phyloP scores from a whole-genome alignment of 139 green algal species.

The Chlamydomonas eustigma region DNA sequence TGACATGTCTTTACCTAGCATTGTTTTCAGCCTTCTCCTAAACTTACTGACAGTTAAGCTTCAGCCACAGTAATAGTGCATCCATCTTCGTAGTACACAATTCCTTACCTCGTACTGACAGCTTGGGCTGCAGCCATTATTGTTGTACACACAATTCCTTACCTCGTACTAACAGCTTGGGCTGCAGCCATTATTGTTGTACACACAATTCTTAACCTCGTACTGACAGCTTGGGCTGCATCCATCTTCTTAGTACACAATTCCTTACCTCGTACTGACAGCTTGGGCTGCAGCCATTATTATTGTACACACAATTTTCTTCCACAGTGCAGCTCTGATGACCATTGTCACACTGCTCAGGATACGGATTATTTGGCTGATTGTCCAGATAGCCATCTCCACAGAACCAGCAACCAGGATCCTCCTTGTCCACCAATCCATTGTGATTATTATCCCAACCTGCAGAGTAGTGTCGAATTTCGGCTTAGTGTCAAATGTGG shows the following conservation, averaged over 20 bases:
- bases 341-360: conserved; percentile 28
- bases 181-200: conserved; percentile 6
- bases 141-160: neutral
- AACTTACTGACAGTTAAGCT: too few species aligned
- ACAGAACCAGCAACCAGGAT: conserved; percentile 30
- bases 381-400: conserved; percentile 21
- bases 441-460: conserved; percentile 23
- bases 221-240: neutral
- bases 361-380: conserved; percentile 9
- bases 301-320: neutral
- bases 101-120: neutral
- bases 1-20: too few species aligned
- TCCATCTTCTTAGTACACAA: too few species aligned
- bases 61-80: too few species aligned
- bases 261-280: neutral
- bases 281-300: conserved; percentile 7
- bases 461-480: too few species aligned
- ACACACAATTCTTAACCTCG: neutral
- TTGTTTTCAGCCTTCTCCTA: too few species aligned
- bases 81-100: too few species aligned
- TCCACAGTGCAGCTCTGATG: neutral
- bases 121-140: conserved; percentile 7
- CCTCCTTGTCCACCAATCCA: conserved; percentile 15
- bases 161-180: neutral
- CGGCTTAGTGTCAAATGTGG: too few species aligned